Evolutionary conservation across 1,284 basidiomycete species (phyloP).

Genomic region (Cystodermella granulosa): DNA sequence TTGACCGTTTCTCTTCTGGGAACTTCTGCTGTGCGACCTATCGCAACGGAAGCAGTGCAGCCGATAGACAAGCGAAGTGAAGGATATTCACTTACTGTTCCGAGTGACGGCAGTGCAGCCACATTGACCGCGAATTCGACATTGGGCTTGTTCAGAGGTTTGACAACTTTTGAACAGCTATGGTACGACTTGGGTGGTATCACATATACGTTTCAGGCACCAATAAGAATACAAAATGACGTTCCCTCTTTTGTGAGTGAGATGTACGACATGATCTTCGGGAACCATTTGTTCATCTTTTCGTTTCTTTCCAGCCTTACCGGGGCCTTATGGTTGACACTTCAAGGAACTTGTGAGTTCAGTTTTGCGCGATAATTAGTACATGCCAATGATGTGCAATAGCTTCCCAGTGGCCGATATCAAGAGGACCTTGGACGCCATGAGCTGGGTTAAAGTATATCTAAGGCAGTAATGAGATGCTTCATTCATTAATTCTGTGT

Average conservation of each 20-base stretch:
- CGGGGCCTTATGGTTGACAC: slow-evolving; percentile 83
- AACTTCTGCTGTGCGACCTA: slow-evolving; percentile 34
- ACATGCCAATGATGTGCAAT: too few species aligned
- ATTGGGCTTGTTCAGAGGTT: slow-evolving; percentile 72
- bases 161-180: slow-evolving; percentile 80
- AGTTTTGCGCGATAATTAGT: too few species aligned
- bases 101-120: slow-evolving; percentile 55
- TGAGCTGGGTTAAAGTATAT: slow-evolving; percentile 82
- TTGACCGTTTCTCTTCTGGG: slow-evolving; percentile 43
- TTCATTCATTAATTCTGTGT: background rate
- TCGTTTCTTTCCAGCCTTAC: slow-evolving; percentile 50
- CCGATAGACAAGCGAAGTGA: slow-evolving; percentile 58
- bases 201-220: slow-evolving; percentile 58
- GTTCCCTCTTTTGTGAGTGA: slow-evolving; percentile 59
- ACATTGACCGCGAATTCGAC: slow-evolving; percentile 65
- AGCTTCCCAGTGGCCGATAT: slow-evolving; percentile 68
- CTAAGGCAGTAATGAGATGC: background rate
- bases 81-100: slow-evolving; percentile 61
- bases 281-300: slow-evolving; percentile 7
- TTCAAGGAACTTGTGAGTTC: slow-evolving; percentile 43
- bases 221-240: slow-evolving; percentile 55
- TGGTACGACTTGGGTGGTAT: slow-evolving; percentile 54
- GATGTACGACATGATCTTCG: background rate
- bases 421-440: slow-evolving; percentile 72
- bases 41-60: slow-evolving; percentile 53